A percentile compares a stretch with the other conserved stretches of the same genome.
Evolutionary conservation across 2,329 filamentous ascomycete species (phyloP).

Genomic region (Phialemoniopsis sp.): DNA sequence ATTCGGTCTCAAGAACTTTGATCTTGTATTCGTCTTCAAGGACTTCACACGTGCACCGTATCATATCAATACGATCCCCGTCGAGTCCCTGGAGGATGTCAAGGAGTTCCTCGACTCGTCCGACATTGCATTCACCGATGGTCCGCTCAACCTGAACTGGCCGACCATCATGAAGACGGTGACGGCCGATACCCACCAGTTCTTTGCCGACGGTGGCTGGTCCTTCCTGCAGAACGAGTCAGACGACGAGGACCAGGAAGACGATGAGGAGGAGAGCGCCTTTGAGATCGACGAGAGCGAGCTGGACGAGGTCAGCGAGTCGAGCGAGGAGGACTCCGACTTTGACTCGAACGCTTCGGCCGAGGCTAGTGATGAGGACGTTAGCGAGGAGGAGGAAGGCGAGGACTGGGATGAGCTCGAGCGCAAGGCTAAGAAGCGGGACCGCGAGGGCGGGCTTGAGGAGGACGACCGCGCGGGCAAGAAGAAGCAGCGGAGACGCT

Average conservation of each 20-base stretch:
- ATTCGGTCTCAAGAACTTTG: conserved; percentile 98
- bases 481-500: conserved; percentile 65
- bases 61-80: conserved; percentile 97
- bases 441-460: conserved; percentile 63
- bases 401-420: conserved; percentile 96
- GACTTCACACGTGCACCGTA: conserved; percentile 88
- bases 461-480: conserved; percentile 71
- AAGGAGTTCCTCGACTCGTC: conserved; percentile 98
- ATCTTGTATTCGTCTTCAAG: conserved; percentile 97
- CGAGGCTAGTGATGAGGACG: conserved; percentile 76
- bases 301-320: conserved; percentile 74
- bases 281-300: conserved; percentile 91
- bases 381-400: conserved; percentile 71
- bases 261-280: conserved; percentile 84
- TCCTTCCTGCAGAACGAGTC: conserved; percentile 84
- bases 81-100: conserved; percentile 89
- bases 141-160: conserved; percentile 97
- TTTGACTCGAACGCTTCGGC: conserved; percentile 87
- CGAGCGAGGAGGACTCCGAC: conserved; percentile 79
- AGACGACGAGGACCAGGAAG: conserved; percentile 75
- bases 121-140: conserved; percentile 91
- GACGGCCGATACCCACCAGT: conserved; percentile 85
- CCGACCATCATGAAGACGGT: conserved; percentile 99
- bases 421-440: conserved; percentile 83
- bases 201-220: conserved; percentile 96